A percentile compares a stretch with the other conserved stretches of the same genome.
phyloP scores from a whole-genome alignment of 2,329 filamentous ascomycete species.

The Cladobotryum protrusum region DNA sequence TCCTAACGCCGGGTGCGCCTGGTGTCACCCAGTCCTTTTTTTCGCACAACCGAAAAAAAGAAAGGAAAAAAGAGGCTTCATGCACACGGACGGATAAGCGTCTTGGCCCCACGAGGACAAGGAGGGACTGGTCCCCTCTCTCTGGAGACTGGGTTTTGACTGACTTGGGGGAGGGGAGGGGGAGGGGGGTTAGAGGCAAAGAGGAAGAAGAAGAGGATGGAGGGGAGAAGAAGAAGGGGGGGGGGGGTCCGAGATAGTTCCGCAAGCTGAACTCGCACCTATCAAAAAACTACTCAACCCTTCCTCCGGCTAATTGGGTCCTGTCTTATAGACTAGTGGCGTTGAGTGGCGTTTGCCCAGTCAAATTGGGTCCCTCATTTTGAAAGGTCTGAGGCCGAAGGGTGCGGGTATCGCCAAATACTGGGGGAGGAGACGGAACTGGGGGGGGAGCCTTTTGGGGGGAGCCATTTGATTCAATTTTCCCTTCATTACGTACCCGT shows the following conservation, averaged over 20 bases:
- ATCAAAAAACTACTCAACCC: conserved; percentile 9
- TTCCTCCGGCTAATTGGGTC: conserved; percentile 11
- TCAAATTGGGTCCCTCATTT: conserved; percentile 7
- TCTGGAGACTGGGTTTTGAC: no score
- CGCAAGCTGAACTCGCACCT: conserved; percentile 7
- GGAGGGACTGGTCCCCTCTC: not conserved
- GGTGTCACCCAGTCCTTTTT: no score
- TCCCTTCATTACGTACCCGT: not conserved
- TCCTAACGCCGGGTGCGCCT: not conserved
- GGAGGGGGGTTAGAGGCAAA: no score
- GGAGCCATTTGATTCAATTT: no score
- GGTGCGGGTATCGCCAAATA: conserved; percentile 2
- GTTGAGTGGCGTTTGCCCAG: conserved; percentile 11
- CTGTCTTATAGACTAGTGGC: conserved; percentile 3
- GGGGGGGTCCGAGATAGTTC: conserved; percentile 9
- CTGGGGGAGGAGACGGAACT: not conserved
- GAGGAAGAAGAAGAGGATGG: no score
- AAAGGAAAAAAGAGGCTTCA: not conserved
- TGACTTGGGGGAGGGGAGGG: no score
- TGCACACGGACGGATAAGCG: conserved; percentile 3
- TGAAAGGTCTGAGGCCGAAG: conserved; percentile 1
- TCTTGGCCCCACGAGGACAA: conserved; percentile 4
- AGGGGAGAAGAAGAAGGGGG: no score
- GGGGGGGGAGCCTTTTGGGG: no score
- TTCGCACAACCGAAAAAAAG: not conserved